phyloP scores from a whole-genome alignment of 2,329 filamentous ascomycete species.

The Pseudogymnoascus sp. region DNA sequence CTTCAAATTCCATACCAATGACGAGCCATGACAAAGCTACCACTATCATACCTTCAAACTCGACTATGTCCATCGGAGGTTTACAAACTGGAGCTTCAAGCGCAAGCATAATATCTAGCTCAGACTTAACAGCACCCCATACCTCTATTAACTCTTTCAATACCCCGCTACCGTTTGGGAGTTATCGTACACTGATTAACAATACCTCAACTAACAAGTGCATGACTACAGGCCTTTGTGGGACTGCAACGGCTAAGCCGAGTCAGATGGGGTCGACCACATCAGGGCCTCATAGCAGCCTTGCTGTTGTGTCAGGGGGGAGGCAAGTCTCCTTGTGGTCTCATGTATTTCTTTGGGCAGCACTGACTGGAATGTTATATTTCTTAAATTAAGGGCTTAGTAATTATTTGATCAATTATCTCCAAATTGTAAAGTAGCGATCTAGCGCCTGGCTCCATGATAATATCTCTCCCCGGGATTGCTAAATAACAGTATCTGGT shows the following conservation, averaged over 20 bases:
- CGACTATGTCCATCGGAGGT: background rate
- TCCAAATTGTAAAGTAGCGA: background rate
- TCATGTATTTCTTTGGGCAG: background rate
- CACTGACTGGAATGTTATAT: background rate
- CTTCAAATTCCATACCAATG: background rate
- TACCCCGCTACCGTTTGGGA: background rate
- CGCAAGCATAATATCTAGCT: background rate
- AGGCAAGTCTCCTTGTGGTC: background rate
- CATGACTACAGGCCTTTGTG: background rate
- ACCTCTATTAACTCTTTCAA: background rate
- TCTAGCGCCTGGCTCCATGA: background rate
- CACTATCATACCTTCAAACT: background rate
- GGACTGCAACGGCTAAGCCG: background rate
- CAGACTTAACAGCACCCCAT: background rate
- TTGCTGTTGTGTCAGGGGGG: background rate
- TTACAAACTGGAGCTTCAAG: background rate
- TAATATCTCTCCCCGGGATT: background rate
- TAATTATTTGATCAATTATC: background rate
- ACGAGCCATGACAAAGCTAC: background rate
- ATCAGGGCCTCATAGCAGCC: background rate
- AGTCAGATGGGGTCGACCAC: background rate
- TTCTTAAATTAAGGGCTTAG: background rate
- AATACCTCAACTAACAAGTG: background rate
- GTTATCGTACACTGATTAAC: background rate
- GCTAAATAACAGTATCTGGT: background rate